Evolutionary conservation across 192 early-diverging fungal species (phyloP).

Genomic region (Entomortierella beljakovae): DNA sequence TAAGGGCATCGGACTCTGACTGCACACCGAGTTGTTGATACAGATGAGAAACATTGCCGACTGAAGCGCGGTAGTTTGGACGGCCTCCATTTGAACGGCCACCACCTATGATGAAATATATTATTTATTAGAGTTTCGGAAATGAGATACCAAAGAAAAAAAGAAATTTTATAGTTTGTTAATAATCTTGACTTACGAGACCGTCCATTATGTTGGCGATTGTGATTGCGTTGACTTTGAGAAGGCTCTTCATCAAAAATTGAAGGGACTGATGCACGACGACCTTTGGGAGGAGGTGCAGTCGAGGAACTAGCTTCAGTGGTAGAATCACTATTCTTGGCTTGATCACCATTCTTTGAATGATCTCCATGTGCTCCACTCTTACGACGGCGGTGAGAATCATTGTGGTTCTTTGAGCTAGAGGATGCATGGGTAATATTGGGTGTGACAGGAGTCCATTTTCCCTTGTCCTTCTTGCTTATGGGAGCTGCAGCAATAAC

Average conservation of each 20-base stretch:
- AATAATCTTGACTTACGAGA: slow-evolving; percentile 27
- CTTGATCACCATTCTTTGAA: not conserved
- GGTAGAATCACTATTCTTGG: not conserved
- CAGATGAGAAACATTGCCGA: slow-evolving; percentile 9
- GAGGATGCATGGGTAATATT: slow-evolving; percentile 63
- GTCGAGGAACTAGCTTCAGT: not conserved
- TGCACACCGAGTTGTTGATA: slow-evolving; percentile 14
- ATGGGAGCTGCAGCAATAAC: slow-evolving; percentile 13
- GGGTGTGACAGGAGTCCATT: slow-evolving; percentile 62
- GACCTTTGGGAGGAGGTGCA: slow-evolving; percentile 4
- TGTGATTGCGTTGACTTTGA: slow-evolving; percentile 25
- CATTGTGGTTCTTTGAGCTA: slow-evolving; percentile 31
- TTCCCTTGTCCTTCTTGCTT: slow-evolving; percentile 59
- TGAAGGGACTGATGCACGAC: slow-evolving; percentile 39
- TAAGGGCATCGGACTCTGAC: slow-evolving; percentile 53
- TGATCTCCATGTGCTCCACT: slow-evolving; percentile 15
- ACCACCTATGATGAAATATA: slow-evolving; percentile 12
- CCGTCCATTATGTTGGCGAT: slow-evolving; percentile 16
- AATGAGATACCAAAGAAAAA: not conserved
- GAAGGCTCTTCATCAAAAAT: slow-evolving; percentile 42
- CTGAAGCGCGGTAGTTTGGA: slow-evolving; percentile 12
- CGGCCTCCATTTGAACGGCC: slow-evolving; percentile 5
- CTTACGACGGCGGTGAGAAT: slow-evolving; percentile 38
- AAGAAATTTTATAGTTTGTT: not conserved
- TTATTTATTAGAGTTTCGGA: not conserved